phyloP scores from a whole-genome alignment of 768 basidiomycete genomes.

The Coprinopsis marcescibilis region DNA sequence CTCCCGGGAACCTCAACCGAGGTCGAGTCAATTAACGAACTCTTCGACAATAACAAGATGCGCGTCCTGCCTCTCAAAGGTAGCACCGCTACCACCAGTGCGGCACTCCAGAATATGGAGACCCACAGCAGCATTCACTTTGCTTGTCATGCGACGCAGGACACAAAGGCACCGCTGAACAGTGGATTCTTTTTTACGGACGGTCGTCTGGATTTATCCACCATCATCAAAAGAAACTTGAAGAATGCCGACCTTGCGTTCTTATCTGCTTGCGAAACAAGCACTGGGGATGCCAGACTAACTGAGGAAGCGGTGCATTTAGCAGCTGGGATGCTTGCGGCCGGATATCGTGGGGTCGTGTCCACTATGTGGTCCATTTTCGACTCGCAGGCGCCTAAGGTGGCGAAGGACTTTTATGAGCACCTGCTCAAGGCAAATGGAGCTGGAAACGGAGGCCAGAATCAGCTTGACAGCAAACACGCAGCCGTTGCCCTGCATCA shows the following conservation, averaged over 20 bases:
- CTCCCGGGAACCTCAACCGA: background rate
- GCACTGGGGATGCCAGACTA: too few relatives aligned
- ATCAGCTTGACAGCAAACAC: too few relatives aligned
- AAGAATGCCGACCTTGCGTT: conserved; percentile 22
- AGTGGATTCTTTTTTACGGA: conserved; percentile 19
- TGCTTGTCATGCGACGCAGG: conserved; percentile 28
- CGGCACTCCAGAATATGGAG: background rate
- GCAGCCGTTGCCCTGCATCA: too few relatives aligned
- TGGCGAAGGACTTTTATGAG: conserved; percentile 9
- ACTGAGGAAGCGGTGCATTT: too few relatives aligned
- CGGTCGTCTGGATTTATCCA: conserved; percentile 15
- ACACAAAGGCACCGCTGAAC: conserved; percentile 19
- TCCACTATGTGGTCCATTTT: conserved; percentile 15
- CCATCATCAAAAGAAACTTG: conserved; percentile 14
- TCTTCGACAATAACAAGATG: background rate
- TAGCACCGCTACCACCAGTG: background rate
- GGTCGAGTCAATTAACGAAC: too few relatives aligned
- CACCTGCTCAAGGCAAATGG: too few relatives aligned
- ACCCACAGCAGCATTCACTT: conserved; percentile 22
- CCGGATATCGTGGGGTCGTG: conserved; percentile 12
- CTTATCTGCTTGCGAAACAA: conserved; percentile 36
- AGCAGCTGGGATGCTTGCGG: conserved; percentile 15
- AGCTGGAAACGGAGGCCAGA: too few relatives aligned
- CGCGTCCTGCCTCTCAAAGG: background rate
- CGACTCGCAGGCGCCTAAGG: conserved; percentile 7